Evolutionary conservation across 148 eudicot species (phyloP).

Genomic region (Cornus kousa): DNA sequence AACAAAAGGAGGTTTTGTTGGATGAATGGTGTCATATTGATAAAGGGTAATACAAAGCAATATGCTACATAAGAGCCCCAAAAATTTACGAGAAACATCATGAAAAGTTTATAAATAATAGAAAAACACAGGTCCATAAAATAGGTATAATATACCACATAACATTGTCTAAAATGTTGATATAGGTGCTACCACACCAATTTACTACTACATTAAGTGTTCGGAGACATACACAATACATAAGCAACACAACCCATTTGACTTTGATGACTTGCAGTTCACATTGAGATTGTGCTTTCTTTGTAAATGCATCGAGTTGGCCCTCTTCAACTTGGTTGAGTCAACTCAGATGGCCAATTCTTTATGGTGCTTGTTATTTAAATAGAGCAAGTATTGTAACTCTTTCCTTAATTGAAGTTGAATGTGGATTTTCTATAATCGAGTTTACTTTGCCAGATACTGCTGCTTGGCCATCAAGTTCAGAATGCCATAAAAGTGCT

Average conservation of each 20-base stretch:
- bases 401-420: neutral
- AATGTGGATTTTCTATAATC: neutral
- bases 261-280: neutral
- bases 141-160: neutral
- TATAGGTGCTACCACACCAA: neutral
- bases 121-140: neutral
- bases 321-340: neutral
- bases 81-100: too few relatives aligned
- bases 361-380: neutral
- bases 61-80: neutral
- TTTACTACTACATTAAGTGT: too few relatives aligned
- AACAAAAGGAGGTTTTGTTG: neutral
- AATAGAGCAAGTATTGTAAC: neutral
- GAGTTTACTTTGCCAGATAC: conserved; percentile 41
- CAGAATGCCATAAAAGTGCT: conserved; percentile 61
- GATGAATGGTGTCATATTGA: neutral
- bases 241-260: neutral
- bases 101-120: neutral
- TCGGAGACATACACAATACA: too few relatives aligned
- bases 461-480: conserved; percentile 59
- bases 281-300: too few relatives aligned
- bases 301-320: neutral
- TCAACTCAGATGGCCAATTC: neutral
- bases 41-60: neutral
- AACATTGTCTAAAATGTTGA: neutral